Evolutionary conservation across 192 early-diverging fungal genomes (phyloP), one percentile per base, ranked within the genome.

Genomic region (Coemansia sp.): DNA sequence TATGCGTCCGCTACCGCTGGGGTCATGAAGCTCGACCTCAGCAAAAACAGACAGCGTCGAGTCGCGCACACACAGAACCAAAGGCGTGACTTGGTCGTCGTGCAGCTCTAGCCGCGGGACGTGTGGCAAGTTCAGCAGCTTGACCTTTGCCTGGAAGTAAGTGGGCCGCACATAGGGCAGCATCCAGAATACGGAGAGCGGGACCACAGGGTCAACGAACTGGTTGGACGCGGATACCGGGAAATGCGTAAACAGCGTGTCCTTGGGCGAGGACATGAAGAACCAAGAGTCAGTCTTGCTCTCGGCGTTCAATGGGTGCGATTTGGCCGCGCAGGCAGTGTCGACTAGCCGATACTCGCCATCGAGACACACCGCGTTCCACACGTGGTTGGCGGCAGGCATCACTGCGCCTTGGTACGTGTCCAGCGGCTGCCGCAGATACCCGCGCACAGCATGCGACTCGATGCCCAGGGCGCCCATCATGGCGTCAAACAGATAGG

Each of bases 21-120:
- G 68, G 15, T 84, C 83, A 39, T 78, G 79, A 35, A 84, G 60
- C 66, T 84, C 83, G 22, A 84, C 74, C 59, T 84, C 83, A n/a
- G 83, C 83, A 74, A 78, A 82, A 40, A 78, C 83, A 1, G 73
- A 55, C 58, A 78, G 50, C n/a, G 71, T 61, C 45, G 70, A 67
- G 65, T 78, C 79, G 4, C 76, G 62, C 55, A 84, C 70, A 9
- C 73, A 77, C 43, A 84, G 59, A 13, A 84, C 78, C 35, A 84
- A 53, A n/a, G 79, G 79, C 3, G 65, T 61, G 15, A 78, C 79
- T 7, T 62, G 58, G 53, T 84, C 83, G 69, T 84, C 75, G 41
- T 67, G 68, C 3, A 84, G 68, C 64, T 72, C 73, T 16, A 82
- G 68, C 6, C 70, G 70, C 20, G 83, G 76, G 0, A 71, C 64